These are phyloP conservation scores for Dichotomocladium elegans DNA, from an alignment of 371 early-diverging fungal genomes.

Conservation along the genomic window DNA sequence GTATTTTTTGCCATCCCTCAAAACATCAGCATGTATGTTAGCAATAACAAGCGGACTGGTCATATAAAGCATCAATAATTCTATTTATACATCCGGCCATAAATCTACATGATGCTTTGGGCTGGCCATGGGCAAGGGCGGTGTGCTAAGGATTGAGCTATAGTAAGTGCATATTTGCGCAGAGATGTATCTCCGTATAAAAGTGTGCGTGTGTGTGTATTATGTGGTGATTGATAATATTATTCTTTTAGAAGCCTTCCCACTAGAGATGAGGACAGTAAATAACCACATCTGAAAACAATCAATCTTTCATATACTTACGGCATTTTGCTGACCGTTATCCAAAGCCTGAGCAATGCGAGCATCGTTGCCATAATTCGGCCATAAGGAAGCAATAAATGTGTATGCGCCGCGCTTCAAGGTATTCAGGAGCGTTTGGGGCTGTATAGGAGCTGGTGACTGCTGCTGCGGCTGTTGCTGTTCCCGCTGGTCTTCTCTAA, in stretches of 20 bases:
- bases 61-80: too few species aligned
- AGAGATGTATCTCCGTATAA: too few species aligned
- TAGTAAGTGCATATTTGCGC: too few species aligned
- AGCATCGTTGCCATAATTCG: constrained; percentile 38
- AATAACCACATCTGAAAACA: not conserved
- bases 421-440: constrained; percentile 7
- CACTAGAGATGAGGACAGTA: not conserved
- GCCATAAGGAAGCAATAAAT: constrained; percentile 44
- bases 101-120: too few species aligned
- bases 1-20: too few species aligned
- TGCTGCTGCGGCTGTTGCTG: not conserved
- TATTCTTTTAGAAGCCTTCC: constrained; percentile 1
- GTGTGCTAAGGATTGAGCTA: too few species aligned
- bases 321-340: constrained; percentile 26
- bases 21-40: too few species aligned
- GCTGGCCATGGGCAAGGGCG: too few species aligned
- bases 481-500: not conserved
- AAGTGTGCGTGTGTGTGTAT: too few species aligned
- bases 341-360: constrained; percentile 39
- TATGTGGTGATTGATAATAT: not conserved
- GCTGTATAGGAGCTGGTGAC: not conserved
- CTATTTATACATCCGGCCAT: too few species aligned
- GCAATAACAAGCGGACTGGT: too few species aligned
- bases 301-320: too few species aligned
- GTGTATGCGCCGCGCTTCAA: constrained; percentile 34